Conservation (phyloP, 2,329 filamentous ascomycete genomes). For the Achaetomium macrosporum region DNA sequence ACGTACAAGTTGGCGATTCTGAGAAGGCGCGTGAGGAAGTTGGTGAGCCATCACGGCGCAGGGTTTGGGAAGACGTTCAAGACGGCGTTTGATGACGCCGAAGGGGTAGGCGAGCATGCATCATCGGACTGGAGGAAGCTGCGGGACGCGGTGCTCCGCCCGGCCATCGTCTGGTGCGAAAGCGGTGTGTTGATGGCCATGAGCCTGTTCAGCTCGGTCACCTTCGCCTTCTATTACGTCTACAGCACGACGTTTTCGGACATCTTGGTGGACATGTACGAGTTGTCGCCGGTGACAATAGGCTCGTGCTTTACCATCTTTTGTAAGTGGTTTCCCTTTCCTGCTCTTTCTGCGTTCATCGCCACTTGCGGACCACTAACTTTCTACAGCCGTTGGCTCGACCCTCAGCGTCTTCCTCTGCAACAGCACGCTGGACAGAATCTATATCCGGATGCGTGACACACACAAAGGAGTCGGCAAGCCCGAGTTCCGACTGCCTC, state of each 20-base stretch:
- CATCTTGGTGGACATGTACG: conserved; percentile 44
- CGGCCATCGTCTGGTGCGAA: conserved; percentile 39
- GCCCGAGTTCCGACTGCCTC: conserved; percentile 51
- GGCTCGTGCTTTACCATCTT: conserved; percentile 51
- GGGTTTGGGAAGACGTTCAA: conserved; percentile 30
- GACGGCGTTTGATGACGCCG: conserved; percentile 29
- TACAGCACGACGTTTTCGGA: conserved; percentile 48
- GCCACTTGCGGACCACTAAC: conserved; percentile 14
- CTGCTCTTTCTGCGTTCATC: not conserved
- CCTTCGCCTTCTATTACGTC: conserved; percentile 49
- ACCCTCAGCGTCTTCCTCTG: conserved; percentile 42
- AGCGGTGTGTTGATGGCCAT: conserved; percentile 46
- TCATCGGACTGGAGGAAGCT: conserved; percentile 29
- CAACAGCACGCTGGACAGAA: conserved; percentile 46
- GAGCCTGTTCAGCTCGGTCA: conserved; percentile 42
- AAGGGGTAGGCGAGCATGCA: not conserved
- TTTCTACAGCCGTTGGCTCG: conserved; percentile 41
- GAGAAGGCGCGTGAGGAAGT: conserved; percentile 34
- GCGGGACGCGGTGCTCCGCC: conserved; percentile 40
- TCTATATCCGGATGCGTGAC: conserved; percentile 45
- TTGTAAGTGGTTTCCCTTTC: conserved; percentile 34
- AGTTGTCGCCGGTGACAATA: conserved; percentile 44
- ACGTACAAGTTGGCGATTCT: conserved; percentile 57
- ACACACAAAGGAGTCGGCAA: conserved; percentile 35
- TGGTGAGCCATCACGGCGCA: conserved; percentile 16